Base-by-base conservation (phyloP, 2,329 filamentous ascomycete genomes). In the Cadophora sp. region DNA sequence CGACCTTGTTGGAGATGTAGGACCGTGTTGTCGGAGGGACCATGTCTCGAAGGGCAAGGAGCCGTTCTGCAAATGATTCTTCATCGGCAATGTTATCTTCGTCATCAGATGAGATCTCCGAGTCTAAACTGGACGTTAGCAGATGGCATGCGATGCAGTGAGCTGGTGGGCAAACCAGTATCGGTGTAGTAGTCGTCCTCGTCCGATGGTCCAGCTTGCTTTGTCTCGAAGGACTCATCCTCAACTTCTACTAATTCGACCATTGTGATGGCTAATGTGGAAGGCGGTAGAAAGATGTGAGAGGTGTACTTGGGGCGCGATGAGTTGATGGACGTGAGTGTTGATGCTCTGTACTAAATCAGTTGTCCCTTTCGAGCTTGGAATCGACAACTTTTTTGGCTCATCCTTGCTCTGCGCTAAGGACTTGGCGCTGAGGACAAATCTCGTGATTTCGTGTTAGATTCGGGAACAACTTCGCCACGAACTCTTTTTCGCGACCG, bases 181-280 rank as follows among this genome's bases (percentile, higher is more conserved):
- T 97, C 95, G 74, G 92, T 96, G 85, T 92, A 97, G 79, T 94
- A 94, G 68, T 97, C 93, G 66, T 88, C 87, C 53, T 96, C 91
- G 74, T 90, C 88, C 67, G 87, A 85, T 71, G 89, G 83, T 77
- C 91, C 90, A 74, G 86, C 83, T 81, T 91, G 90, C 75, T 86
- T 83, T 80, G 88, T 84, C 83, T 91, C 86, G 85, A 97, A 97
- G 83, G 97, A 92, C 87, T 97, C 94, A 80, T 98, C 95, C 80
- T 97, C 91, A 79, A 98, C 95, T 86, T 98, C 95, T 79, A 93
- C 92, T 79, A 98, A 92, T 83, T 95, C 93, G 81, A 98, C 95
- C 95, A 98, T 97, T 77, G 81, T 65, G 65, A 63, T 51, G 61
- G 31, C 40, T 61, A 37, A 34, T 22, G 12, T 46, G 31, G 14